Percentiles rank a stretch among this genome's conserved stretches.
phyloP scores from a whole-genome alignment of 305 asterid species.

The Fraxinus paxiana region DNA sequence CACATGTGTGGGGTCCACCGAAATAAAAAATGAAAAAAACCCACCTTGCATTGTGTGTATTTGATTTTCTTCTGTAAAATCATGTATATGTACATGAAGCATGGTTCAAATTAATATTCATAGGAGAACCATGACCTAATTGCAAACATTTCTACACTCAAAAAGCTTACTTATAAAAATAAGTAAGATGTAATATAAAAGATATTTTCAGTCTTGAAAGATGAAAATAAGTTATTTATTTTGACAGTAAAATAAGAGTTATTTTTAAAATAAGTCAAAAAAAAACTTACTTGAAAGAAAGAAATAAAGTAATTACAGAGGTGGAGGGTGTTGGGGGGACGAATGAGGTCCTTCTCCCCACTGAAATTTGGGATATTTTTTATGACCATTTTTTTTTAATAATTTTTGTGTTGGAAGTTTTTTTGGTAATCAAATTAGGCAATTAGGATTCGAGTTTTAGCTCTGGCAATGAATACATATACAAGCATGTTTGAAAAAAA shows the following conservation, averaged over 20 bases:
- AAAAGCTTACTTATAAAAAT: neutral
- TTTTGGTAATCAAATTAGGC: neutral
- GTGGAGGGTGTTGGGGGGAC: too few species aligned
- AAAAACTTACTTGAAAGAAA: neutral
- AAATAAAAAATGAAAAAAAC: too few species aligned
- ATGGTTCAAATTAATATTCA: neutral
- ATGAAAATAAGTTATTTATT: too few species aligned
- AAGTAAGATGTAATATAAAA: neutral
- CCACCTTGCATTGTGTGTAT: too few species aligned
- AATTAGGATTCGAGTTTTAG: neutral
- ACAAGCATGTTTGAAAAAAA: neutral
- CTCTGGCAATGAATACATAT: neutral
- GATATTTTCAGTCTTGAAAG: neutral
- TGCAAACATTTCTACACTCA: neutral
- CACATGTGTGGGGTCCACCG: too few species aligned
- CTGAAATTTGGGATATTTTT: neutral
- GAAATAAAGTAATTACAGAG: neutral
- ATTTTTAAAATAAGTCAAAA: neutral
- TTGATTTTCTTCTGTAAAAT: too few species aligned
- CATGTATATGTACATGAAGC: too few species aligned
- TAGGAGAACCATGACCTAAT: neutral
- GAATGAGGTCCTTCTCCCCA: neutral
- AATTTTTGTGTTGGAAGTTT: neutral
- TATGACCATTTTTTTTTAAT: too few species aligned
- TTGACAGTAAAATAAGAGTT: neutral